Evolutionary conservation across 2,329 filamentous ascomycete genomes (phyloP).

Genomic region (Epichloe elymi): DNA sequence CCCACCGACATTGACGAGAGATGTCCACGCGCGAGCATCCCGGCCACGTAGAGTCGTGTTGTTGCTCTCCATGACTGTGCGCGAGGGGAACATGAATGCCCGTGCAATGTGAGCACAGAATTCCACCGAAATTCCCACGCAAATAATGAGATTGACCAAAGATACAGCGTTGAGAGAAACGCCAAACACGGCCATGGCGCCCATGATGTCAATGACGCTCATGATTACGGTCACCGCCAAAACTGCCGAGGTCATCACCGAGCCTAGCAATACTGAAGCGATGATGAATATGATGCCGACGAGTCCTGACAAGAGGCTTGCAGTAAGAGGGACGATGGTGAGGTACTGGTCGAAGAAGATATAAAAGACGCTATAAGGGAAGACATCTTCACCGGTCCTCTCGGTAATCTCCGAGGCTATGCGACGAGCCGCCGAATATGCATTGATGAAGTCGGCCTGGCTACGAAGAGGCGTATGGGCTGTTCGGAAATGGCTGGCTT

Average conservation of each 20-base stretch:
- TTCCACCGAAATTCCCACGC: constrained; percentile 89
- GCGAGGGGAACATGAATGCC: constrained; percentile 87
- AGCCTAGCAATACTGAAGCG: constrained; percentile 70
- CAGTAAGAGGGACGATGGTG: constrained; percentile 68
- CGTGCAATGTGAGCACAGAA: constrained; percentile 96
- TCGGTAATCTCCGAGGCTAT: constrained; percentile 66
- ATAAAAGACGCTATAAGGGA: constrained; percentile 96
- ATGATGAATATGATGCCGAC: constrained; percentile 76
- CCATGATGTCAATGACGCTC: constrained; percentile 88
- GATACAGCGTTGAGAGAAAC: constrained; percentile 93
- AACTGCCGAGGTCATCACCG: constrained; percentile 64
- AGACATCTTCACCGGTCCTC: constrained; percentile 66
- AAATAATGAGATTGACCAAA: constrained; percentile 92
- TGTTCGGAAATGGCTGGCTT: constrained; percentile 83
- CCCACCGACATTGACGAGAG: constrained; percentile 85
- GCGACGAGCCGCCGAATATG: constrained; percentile 78
- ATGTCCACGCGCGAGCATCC: constrained; percentile 82
- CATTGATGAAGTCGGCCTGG: constrained; percentile 84
- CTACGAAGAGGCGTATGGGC: constrained; percentile 76
- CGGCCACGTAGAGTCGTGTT: constrained; percentile 66
- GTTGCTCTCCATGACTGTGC: constrained; percentile 63
- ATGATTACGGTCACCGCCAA: constrained; percentile 82
- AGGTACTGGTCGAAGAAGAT: constrained; percentile 98
- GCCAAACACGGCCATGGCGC: constrained; percentile 77
- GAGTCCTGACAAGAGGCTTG: constrained; percentile 66